Percentiles rank a stretch among this genome's conserved stretches.
phyloP scores from a whole-genome alignment of 495 filamentous ascomycete species.

The Hypoxylon lienhwacheense region DNA sequence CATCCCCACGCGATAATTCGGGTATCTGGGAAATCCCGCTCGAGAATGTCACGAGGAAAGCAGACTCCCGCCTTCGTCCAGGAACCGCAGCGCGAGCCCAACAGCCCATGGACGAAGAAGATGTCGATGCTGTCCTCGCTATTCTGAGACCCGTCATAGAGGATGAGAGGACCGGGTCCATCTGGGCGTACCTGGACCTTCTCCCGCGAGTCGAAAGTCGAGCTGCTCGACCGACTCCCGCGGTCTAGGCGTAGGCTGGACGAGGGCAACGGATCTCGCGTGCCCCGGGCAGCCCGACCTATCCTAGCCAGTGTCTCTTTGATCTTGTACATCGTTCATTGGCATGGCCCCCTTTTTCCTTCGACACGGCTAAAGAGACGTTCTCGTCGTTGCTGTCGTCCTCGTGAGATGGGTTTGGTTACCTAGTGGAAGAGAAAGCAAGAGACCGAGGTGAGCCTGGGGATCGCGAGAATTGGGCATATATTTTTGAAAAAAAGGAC shows the following conservation, averaged over 20 bases:
- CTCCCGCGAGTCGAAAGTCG: constrained; percentile 37
- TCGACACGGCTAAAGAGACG: neutral
- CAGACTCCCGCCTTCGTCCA: constrained; percentile 40
- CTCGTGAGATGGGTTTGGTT: no score
- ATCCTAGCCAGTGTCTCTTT: constrained; percentile 41
- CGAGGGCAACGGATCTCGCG: constrained; percentile 22
- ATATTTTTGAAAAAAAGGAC: no score
- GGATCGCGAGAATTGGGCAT: no score
- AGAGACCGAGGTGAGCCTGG: neutral
- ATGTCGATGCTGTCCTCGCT: constrained; percentile 37
- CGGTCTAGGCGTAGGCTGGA: constrained; percentile 36
- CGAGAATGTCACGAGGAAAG: constrained; percentile 41
- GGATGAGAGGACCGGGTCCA: constrained; percentile 33
- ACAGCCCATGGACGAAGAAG: constrained; percentile 42
- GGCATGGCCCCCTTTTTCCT: constrained; percentile 12
- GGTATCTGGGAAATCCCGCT: constrained; percentile 30
- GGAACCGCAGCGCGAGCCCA: constrained; percentile 32
- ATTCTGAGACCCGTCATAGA: constrained; percentile 30
- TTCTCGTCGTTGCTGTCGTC: no score
- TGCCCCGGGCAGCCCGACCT: constrained; percentile 33
- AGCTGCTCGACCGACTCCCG: constrained; percentile 37
- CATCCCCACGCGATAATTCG: constrained; percentile 42
- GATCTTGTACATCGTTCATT: constrained; percentile 41
- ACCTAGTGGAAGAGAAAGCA: neutral
- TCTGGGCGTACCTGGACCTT: constrained; percentile 34